Percentiles rank a stretch among this genome's conserved stretches.
Evolutionary conservation across 805 yeast species (phyloP).

Genomic region (Cyberlindnera suaveolens): DNA sequence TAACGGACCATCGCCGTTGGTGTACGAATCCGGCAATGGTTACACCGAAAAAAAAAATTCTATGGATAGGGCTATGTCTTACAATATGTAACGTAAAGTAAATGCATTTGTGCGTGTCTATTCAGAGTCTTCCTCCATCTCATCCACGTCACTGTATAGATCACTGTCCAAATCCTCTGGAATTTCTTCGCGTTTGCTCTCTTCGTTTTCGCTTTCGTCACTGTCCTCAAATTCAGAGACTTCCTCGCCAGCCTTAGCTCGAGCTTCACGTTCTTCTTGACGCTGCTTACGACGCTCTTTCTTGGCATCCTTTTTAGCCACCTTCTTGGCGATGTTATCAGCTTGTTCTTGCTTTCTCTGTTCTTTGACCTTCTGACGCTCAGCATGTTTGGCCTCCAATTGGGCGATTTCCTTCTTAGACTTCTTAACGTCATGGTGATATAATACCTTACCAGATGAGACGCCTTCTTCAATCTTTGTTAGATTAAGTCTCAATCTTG

Average conservation of each 20-base stretch:
- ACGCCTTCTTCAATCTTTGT: slow-evolving; percentile 89
- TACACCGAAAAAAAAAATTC: not conserved
- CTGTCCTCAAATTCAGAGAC: slow-evolving; percentile 29
- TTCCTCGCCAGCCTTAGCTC: slow-evolving; percentile 21
- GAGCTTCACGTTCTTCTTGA: slow-evolving; percentile 31
- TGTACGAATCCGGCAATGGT: not conserved
- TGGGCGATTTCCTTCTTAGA: slow-evolving; percentile 50
- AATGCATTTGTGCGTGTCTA: not conserved
- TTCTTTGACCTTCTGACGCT: slow-evolving; percentile 54
- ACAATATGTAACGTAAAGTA: too few species aligned
- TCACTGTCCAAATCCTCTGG: slow-evolving; percentile 44
- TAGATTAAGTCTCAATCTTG: slow-evolving; percentile 70
- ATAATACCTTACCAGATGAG: slow-evolving; percentile 82
- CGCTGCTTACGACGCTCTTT: slow-evolving; percentile 60
- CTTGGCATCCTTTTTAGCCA: slow-evolving; percentile 66
- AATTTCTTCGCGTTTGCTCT: slow-evolving; percentile 32
- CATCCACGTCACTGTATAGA: slow-evolving; percentile 38
- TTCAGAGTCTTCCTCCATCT: slow-evolving; percentile 2
- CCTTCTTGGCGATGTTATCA: slow-evolving; percentile 70
- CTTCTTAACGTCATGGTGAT: slow-evolving; percentile 69
- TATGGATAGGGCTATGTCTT: not conserved
- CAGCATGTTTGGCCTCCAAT: slow-evolving; percentile 63
- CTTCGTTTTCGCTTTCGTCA: slow-evolving; percentile 27
- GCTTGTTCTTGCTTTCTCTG: slow-evolving; percentile 73
- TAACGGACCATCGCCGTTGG: not conserved